Evolutionary conservation across 106 monocot genomes (phyloP).

Genomic region (Apostasia ramifera): DNA sequence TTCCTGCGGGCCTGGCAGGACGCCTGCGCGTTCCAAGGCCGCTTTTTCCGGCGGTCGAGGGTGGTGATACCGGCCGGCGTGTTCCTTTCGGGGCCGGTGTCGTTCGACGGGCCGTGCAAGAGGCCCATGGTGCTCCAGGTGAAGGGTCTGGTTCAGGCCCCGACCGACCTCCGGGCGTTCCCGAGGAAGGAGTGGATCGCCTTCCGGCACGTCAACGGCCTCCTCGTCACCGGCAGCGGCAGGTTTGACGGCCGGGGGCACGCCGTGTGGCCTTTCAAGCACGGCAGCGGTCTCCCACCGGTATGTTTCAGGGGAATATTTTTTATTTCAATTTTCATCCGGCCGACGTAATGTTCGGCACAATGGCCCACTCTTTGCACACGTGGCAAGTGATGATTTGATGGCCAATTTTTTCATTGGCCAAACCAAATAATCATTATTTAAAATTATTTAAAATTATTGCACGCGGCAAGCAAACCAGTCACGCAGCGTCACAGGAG

Average conservation of each 20-base stretch:
- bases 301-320: neutral
- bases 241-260: conserved; percentile 7
- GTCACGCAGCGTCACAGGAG: too few species aligned
- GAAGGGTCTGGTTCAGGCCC: conserved; percentile 4
- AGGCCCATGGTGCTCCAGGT: conserved; percentile 12
- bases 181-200: conserved; percentile 8
- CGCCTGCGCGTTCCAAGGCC: conserved; percentile 7
- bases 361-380: too few species aligned
- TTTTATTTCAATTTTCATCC: too few species aligned
- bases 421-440: neutral
- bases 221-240: conserved; percentile 6
- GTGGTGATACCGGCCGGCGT: conserved; percentile 11
- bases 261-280: conserved; percentile 3
- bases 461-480: neutral
- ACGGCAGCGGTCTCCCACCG: neutral
- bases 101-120: conserved; percentile 13
- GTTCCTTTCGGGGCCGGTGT: neutral
- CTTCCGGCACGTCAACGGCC: conserved; percentile 8
- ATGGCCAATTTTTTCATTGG: neutral
- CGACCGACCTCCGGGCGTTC: neutral
- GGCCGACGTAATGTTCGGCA: too few species aligned
- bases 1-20: conserved; percentile 12
- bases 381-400: too few species aligned
- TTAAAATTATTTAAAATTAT: neutral
- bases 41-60: neutral